These are phyloP conservation scores for Thelonectria olida DNA, from an alignment of 2,329 filamentous ascomycete species.

Conservation along the genomic window DNA sequence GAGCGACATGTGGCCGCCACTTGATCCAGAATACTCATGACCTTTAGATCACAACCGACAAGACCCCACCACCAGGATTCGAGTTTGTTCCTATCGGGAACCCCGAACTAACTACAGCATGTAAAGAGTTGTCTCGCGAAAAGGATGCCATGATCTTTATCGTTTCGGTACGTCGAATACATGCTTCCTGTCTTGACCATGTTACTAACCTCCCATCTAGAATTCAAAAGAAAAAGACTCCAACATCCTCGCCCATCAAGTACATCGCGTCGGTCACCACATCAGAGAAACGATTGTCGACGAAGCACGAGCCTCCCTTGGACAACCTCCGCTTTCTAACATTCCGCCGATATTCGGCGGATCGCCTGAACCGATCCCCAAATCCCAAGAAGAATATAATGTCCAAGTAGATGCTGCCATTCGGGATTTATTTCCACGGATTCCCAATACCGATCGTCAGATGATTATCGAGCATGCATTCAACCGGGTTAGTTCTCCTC, in stretches of 20 bases:
- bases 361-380: constrained; percentile 67
- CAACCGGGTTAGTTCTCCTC: constrained; percentile 60
- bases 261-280: constrained; percentile 69
- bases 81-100: constrained; percentile 71
- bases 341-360: constrained; percentile 35
- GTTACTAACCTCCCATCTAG: constrained; percentile 34
- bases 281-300: constrained; percentile 68
- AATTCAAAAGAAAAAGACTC: constrained; percentile 43
- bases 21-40: constrained; percentile 40
- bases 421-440: constrained; percentile 71
- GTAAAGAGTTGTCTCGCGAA: constrained; percentile 72
- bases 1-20: constrained; percentile 29
- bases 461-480: constrained; percentile 71
- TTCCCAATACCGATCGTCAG: constrained; percentile 71
- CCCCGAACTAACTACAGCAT: constrained; percentile 66
- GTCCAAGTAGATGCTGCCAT: constrained; percentile 69
- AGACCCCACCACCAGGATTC: constrained; percentile 66
- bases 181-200: background rate
- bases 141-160: constrained; percentile 72
- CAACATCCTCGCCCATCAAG: constrained; percentile 58
- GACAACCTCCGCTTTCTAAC: constrained; percentile 35
- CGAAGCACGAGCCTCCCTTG: constrained; percentile 53
- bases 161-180: constrained; percentile 62
- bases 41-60: constrained; percentile 60
- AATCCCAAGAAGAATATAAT: constrained; percentile 68